Percentiles rank a stretch among this genome's conserved stretches.
Conservation (phyloP, 306 rosid species). For the Vigna reflexopilosa region DNA sequence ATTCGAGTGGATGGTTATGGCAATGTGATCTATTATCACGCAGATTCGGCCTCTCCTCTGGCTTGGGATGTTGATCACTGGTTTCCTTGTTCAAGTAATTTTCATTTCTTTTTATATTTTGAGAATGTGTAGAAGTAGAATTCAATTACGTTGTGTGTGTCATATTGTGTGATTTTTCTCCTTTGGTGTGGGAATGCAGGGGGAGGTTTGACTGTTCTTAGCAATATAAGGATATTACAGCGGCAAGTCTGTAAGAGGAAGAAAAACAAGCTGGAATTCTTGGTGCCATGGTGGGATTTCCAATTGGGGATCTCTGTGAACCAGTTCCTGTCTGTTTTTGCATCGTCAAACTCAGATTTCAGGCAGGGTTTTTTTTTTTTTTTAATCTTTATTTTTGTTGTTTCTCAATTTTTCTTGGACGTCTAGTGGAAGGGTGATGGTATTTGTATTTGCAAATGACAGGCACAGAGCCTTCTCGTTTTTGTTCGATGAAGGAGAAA, state of each 20-base stretch:
- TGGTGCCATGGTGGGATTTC: slow-evolving; percentile 99
- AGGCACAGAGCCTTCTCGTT: slow-evolving; percentile 94
- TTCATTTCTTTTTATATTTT: slow-evolving; percentile 11
- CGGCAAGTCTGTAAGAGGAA: slow-evolving; percentile 82
- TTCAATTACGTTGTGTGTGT: background rate
- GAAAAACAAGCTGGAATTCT: slow-evolving; percentile 83
- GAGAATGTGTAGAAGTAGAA: slow-evolving; percentile 4
- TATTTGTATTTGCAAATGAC: slow-evolving; percentile 44
- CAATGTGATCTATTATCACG: slow-evolving; percentile 89
- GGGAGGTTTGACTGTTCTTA: slow-evolving; percentile 93
- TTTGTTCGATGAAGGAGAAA: slow-evolving; percentile 82
- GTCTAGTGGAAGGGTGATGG: background rate
- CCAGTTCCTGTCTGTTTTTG: slow-evolving; percentile 88
- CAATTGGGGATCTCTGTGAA: slow-evolving; percentile 92
- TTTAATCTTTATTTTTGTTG: background rate
- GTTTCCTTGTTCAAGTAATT: slow-evolving; percentile 93
- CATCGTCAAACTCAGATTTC: slow-evolving; percentile 90
- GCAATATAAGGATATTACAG: slow-evolving; percentile 88
- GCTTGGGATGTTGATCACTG: slow-evolving; percentile 99
- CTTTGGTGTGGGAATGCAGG: slow-evolving; percentile 57
- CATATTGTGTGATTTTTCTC: slow-evolving; percentile 13
- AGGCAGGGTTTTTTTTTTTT: slow-evolving; percentile 50
- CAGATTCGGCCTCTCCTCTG: slow-evolving; percentile 93
- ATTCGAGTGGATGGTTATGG: slow-evolving; percentile 89
- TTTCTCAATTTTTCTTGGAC: background rate